Base-by-base conservation (phyloP, 176 grass and related monocot species). In the Sorghum bicolor region DNA sequence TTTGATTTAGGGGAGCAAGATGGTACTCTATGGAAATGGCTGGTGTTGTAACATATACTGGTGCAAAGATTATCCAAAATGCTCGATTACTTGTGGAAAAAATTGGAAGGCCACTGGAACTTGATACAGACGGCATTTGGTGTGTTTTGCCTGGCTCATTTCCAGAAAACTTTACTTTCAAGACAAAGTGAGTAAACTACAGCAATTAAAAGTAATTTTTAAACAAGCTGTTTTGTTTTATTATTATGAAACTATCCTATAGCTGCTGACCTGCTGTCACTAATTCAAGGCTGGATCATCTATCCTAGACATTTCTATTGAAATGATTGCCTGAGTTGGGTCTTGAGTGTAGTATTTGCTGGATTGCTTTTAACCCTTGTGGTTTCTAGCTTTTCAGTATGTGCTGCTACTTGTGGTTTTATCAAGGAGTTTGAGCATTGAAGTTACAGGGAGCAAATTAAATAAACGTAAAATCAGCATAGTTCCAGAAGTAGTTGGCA, bases 1-100 rank as follows among this genome's bases (percentile, higher is more conserved):
- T 86, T 67, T 89, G 30, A 68, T 84, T 77, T 75, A 98, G 93
- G 90, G 94, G 96, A 48, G 96, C 96, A 91, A 98, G 96, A 86
- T 98, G 96, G 96, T 98, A 98, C 53, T 98, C 96, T 84, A 98
- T 98, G 96, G 96, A 98, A 95, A 98, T 98, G 96, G 95, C 95
- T 86, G 95, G 95, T 81, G 95, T 98, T 83, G 95, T 98, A 20
- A 98, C 95, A 65, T 98, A 98, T 86, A 98, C 95, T 86, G 95
- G 95, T 79, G 95, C 95, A 2, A 98, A 98, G 75, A 98, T 98
- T 63, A 98, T 98, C 55, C 95, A 98, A 87, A 94, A 98, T 87
- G 92, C 95, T 37, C 90, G 95, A 40, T 55, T 98, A 64, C 92
- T 98, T 86, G 89, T 98, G 53, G 96, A 98, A 70, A 95, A 98